phyloP scores from a whole-genome alignment of 441 rosid genomes.

The Brassica balearica region DNA sequence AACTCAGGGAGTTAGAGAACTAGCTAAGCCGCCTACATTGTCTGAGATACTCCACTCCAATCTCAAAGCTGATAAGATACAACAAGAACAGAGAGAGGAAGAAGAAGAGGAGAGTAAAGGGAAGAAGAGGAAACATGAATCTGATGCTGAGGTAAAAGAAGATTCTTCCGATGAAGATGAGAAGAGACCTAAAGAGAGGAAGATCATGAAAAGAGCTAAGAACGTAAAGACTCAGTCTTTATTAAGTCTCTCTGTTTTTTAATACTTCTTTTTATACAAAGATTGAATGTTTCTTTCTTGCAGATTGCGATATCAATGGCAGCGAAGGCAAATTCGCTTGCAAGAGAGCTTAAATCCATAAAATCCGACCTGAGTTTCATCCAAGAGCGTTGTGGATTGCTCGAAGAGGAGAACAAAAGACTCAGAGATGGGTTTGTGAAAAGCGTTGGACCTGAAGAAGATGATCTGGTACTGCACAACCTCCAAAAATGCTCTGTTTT shows the following conservation, averaged over 20 bases:
- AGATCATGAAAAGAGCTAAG: slow-evolving; percentile 69
- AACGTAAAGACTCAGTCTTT: slow-evolving; percentile 50
- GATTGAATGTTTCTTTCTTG: slow-evolving; percentile 2
- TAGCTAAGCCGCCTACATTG: slow-evolving; percentile 80
- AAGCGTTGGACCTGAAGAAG: slow-evolving; percentile 88
- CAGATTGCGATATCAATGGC: slow-evolving; percentile 91
- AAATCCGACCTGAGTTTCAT: slow-evolving; percentile 70
- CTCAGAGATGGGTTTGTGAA: slow-evolving; percentile 73
- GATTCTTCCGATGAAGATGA: slow-evolving; percentile 52
- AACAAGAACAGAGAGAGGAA: slow-evolving; percentile 42
- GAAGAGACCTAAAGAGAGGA: slow-evolving; percentile 51
- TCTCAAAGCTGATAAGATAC: slow-evolving; percentile 48
- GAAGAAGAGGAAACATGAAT: slow-evolving; percentile 67
- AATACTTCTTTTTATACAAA: not conserved
- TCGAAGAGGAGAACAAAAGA: slow-evolving; percentile 87
- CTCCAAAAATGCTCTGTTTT: slow-evolving; percentile 3
- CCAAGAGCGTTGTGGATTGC: slow-evolving; percentile 79
- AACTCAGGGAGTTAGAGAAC: slow-evolving; percentile 75
- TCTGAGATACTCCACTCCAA: slow-evolving; percentile 67
- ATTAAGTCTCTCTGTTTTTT: not conserved
- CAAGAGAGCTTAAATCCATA: slow-evolving; percentile 74
- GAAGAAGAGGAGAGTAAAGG: slow-evolving; percentile 47
- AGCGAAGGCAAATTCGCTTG: slow-evolving; percentile 72
- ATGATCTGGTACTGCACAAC: slow-evolving; percentile 69
- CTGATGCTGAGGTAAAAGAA: slow-evolving; percentile 49